Percentiles rank a stretch among this genome's conserved stretches.
These are phyloP conservation scores for Penicillium goetzii DNA, from an alignment of 495 filamentous ascomycete genomes.

Conservation along the genomic window DNA sequence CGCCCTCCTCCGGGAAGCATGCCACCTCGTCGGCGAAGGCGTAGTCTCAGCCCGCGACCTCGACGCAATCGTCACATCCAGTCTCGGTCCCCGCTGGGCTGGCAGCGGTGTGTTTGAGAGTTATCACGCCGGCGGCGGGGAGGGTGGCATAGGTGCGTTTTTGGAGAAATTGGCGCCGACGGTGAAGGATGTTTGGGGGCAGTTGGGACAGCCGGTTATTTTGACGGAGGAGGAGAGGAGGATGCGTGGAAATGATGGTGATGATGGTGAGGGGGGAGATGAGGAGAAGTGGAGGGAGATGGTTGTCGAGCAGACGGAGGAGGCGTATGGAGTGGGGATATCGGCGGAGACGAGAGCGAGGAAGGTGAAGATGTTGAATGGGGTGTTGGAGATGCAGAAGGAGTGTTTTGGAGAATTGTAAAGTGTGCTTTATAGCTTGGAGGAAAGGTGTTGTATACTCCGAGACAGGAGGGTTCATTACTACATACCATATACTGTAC, in stretches of 20 bases:
- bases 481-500: too few species aligned
- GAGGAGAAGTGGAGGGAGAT: conserved; percentile 38
- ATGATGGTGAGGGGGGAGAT: conserved; percentile 36
- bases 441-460: too few species aligned
- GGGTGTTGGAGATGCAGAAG: conserved; percentile 34
- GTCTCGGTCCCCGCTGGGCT: conserved; percentile 60
- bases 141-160: conserved; percentile 57
- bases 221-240: conserved; percentile 38
- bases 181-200: conserved; percentile 58
- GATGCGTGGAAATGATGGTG: too few species aligned
- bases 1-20: conserved; percentile 51
- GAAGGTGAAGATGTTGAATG: conserved; percentile 38
- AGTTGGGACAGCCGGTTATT: conserved; percentile 46
- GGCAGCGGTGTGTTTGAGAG: conserved; percentile 62
- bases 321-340: conserved; percentile 38
- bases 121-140: conserved; percentile 63
- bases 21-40: conserved; percentile 51
- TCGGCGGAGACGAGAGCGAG: conserved; percentile 23
- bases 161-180: conserved; percentile 60
- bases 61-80: conserved; percentile 50
- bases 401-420: conserved; percentile 4
- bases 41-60: conserved; percentile 50
- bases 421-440: too few species aligned
- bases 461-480: too few species aligned
- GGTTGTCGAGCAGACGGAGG: conserved; percentile 42